These are phyloP conservation scores for Diaporthe velutina DNA, from an alignment of 2,329 filamentous ascomycete species.

Conservation along the genomic window DNA sequence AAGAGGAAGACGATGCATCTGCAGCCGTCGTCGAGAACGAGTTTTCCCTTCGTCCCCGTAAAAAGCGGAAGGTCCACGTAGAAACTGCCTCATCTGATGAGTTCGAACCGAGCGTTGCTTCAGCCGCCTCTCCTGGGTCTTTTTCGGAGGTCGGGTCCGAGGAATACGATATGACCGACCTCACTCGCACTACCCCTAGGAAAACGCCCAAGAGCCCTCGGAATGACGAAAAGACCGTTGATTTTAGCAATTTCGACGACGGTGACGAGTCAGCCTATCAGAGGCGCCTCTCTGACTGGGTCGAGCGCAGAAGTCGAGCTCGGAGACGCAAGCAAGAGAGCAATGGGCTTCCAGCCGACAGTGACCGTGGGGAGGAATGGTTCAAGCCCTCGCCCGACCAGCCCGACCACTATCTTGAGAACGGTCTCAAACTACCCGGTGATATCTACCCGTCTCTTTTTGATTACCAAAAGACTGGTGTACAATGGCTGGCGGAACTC, in stretches of 20 bases:
- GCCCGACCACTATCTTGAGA: conserved; percentile 80
- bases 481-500: conserved; percentile 95
- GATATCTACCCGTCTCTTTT: conserved; percentile 95
- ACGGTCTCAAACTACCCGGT: conserved; percentile 84
- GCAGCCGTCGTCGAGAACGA: conserved; percentile 59
- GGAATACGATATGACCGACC: conserved; percentile 55
- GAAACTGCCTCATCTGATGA: conserved; percentile 58
- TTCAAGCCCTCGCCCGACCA: conserved; percentile 87
- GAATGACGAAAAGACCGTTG: conserved; percentile 53
- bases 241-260: conserved; percentile 80
- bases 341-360: conserved; percentile 44
- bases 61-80: conserved; percentile 62
- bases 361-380: conserved; percentile 75
- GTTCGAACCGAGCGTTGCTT: conserved; percentile 53
- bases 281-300: conserved; percentile 81
- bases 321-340: conserved; percentile 52
- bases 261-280: conserved; percentile 89
- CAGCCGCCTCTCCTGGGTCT: conserved; percentile 40
- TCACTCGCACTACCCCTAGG: conserved; percentile 50
- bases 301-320: conserved; percentile 62
- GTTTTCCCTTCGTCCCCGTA: conserved; percentile 70
- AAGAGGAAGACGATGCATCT: conserved; percentile 55
- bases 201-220: conserved; percentile 58
- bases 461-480: conserved; percentile 96
- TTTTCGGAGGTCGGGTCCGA: conserved; percentile 51